Percentiles rank a stretch among this genome's conserved stretches.
These are phyloP conservation scores for Hortiboletus flavorubellus DNA, from an alignment of 768 basidiomycete genomes.

Conservation along the genomic window DNA sequence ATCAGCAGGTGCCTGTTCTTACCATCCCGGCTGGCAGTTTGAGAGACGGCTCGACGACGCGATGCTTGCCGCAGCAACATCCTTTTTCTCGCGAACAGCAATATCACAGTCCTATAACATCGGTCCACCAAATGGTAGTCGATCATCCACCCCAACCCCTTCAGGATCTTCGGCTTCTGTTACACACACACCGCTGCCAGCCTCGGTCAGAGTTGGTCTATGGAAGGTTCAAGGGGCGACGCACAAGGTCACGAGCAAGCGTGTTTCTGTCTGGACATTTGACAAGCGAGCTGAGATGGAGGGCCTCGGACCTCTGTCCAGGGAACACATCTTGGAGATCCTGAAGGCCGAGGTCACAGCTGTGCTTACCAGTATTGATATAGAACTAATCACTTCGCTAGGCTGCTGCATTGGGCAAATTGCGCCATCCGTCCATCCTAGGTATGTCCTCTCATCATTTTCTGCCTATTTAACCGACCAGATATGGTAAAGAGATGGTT, in stretches of 20 bases:
- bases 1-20: not conserved
- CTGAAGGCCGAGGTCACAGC: conserved; percentile 82
- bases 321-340: conserved; percentile 76
- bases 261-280: conserved; percentile 88
- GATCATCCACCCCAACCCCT: conserved; percentile 37
- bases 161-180: conserved; percentile 29
- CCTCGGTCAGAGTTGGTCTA: conserved; percentile 59
- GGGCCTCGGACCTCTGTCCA: conserved; percentile 56
- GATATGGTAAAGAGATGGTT: conserved; percentile 72
- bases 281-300: conserved; percentile 85
- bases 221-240: conserved; percentile 87
- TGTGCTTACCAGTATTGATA: not conserved
- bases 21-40: not conserved
- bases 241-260: conserved; percentile 88
- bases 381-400: conserved; percentile 30
- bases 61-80: conserved; percentile 81
- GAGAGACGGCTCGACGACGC: not conserved
- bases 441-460: conserved; percentile 42
- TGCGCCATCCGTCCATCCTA: conserved; percentile 92
- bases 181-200: conserved; percentile 44
- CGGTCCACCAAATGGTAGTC: conserved; percentile 37
- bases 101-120: conserved; percentile 81
- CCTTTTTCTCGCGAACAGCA: conserved; percentile 76
- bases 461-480: conserved; percentile 2
- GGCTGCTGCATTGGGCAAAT: conserved; percentile 79